phyloP scores from a whole-genome alignment of 2,329 filamentous ascomycete genomes.

The Clathrospora elynae region DNA sequence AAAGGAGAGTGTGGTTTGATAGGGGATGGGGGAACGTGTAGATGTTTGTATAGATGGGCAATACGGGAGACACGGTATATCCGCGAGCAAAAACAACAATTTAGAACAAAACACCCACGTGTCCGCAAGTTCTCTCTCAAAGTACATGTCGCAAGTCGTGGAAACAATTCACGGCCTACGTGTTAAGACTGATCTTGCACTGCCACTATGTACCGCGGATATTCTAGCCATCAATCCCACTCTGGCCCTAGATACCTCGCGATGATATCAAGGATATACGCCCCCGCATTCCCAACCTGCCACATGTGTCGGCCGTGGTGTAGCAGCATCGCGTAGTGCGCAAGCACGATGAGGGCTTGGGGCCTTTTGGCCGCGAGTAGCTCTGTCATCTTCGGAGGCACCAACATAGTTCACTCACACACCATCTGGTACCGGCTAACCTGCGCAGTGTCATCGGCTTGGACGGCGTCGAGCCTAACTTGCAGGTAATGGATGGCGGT shows the following conservation, averaged over 20 bases:
- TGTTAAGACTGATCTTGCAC: too few relatives aligned
- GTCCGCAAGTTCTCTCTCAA: too few relatives aligned
- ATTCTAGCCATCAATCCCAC: constrained; percentile 15
- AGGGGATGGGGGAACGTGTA: too few relatives aligned
- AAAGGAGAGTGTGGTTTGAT: constrained; percentile 20
- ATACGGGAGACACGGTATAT: too few relatives aligned
- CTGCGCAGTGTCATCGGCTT: constrained; percentile 3
- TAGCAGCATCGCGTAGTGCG: constrained; percentile 58
- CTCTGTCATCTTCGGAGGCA: constrained; percentile 44
- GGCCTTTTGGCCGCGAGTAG: constrained; percentile 46
- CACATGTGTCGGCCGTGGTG: constrained; percentile 39
- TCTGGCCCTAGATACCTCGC: constrained; percentile 51
- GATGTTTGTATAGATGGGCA: too few relatives aligned
- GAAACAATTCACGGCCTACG: too few relatives aligned
- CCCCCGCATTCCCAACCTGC: constrained; percentile 29
- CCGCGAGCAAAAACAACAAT: too few relatives aligned
- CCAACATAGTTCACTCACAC: constrained; percentile 47
- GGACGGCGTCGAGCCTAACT: constrained; percentile 27
- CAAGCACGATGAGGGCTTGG: constrained; percentile 56
- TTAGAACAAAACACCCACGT: too few relatives aligned
- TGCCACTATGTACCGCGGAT: too few relatives aligned
- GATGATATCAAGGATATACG: constrained; percentile 52
- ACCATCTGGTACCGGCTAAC: constrained; percentile 31
- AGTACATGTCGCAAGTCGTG: too few relatives aligned
- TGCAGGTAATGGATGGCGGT: constrained; percentile 32